A percentile compares a stretch with the other conserved stretches of the same genome.
Evolutionary conservation across 2,329 filamentous ascomycete species (phyloP).

Genomic region (Alternaria sp.): DNA sequence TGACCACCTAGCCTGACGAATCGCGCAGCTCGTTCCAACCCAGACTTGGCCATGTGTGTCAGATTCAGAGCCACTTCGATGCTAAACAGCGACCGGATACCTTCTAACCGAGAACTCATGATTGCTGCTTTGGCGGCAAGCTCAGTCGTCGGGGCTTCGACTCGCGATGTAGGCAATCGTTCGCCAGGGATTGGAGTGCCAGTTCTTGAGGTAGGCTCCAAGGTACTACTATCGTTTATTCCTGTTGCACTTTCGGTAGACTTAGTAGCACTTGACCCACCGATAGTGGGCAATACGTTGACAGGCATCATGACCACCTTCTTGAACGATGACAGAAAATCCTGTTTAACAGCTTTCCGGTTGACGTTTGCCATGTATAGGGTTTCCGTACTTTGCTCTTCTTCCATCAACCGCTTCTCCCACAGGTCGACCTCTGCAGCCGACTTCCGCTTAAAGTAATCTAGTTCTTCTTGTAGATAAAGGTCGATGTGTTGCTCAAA

Average conservation of each 20-base stretch:
- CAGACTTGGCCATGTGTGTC: constrained; percentile 86
- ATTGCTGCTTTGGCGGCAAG: constrained; percentile 96
- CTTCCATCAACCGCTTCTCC: constrained; percentile 91
- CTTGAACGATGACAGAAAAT: constrained; percentile 95
- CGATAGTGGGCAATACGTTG: constrained; percentile 79
- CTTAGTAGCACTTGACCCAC: constrained; percentile 49
- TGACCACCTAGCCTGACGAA: constrained; percentile 84
- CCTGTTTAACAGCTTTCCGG: constrained; percentile 92
- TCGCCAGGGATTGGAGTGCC: constrained; percentile 52
- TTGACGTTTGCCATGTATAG: constrained; percentile 97
- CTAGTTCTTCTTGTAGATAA: constrained; percentile 90
- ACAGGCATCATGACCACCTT: constrained; percentile 99
- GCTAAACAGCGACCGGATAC: constrained; percentile 93
- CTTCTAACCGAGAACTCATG: constrained; percentile 93
- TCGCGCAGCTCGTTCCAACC: constrained; percentile 82
- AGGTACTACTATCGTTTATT: constrained; percentile 38
- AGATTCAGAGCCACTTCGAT: constrained; percentile 92
- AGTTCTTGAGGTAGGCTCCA: constrained; percentile 43
- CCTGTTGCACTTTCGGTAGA: constrained; percentile 35
- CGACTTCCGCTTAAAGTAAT: constrained; percentile 79
- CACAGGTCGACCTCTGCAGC: constrained; percentile 81
- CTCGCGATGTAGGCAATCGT: constrained; percentile 49
- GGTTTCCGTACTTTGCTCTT: constrained; percentile 88
- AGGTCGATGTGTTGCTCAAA: constrained; percentile 95
- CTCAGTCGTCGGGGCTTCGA: constrained; percentile 83